Conservation (phyloP, 2,329 filamentous ascomycete genomes). For the Trichoderma aggressivum region DNA sequence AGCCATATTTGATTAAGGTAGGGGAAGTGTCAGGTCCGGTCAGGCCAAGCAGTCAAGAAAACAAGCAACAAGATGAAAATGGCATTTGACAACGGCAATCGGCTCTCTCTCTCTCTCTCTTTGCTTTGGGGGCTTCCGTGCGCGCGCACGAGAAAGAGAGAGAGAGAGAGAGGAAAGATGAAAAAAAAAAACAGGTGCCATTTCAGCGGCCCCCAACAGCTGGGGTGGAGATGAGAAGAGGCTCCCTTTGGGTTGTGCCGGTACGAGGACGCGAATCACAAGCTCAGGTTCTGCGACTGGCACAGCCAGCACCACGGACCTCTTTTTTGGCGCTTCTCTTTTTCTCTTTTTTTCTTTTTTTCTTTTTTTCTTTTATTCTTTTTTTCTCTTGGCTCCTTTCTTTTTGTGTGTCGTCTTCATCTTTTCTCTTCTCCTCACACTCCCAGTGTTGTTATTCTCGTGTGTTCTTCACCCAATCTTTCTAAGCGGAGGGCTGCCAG, state of each 20-base stretch:
- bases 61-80: background rate
- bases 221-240: background rate
- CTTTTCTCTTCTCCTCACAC: background rate
- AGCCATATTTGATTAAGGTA: background rate
- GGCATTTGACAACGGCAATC: background rate
- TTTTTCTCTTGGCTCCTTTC: background rate
- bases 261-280: constrained; percentile 5
- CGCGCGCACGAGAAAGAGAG: background rate
- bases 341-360: background rate
- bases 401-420: background rate
- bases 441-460: background rate
- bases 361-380: background rate
- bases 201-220: background rate
- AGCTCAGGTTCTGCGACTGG: background rate
- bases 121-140: background rate
- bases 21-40: background rate
- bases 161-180: background rate
- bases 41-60: background rate
- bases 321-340: background rate
- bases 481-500: background rate
- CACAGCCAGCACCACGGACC: background rate
- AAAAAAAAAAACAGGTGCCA: background rate
- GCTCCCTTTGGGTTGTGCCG: background rate
- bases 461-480: background rate
- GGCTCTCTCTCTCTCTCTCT: background rate